Base-by-base conservation (phyloP, 768 basidiomycete genomes). In the Mycena vulgaris region DNA sequence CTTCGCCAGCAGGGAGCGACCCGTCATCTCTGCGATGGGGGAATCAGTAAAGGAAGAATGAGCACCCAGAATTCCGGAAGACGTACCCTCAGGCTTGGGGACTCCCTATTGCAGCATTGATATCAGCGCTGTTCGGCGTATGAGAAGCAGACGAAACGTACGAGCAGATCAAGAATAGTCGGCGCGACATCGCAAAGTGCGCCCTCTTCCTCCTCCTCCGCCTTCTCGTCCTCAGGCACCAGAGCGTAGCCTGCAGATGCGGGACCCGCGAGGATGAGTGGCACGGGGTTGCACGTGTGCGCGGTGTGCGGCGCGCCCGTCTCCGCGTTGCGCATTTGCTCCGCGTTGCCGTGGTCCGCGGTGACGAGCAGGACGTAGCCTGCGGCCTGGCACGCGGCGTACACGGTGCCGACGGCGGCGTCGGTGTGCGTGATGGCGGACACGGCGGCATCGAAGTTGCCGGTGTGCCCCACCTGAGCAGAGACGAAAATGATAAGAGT, bases 271-370 rank as follows among this genome's bases (percentile, higher is more conserved):
- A 71, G 90, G 75, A 97, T 95, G 85, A 97, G 95, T 13, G 95
- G 96, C 9, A 98, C 96, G 1, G 89, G 87, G 82, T 95, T 97
- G 66, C 93, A 95, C 39, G 93, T 95, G 77, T 95, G 94, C n/a
- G 94, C 93, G 13, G 95, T 98, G 80, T 96, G 95, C 17, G 96
- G 95, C 49, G 89, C 92, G 39, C 93, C 94, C 0, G 95, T 96
- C 72, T 91, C 88, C 3, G 86, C 85, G 80, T 97, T 94, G 70
- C 90, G 83, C 96, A 97, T 97, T 83, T 96, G 94, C 81, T 97
- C 96, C 47, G 96, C 96, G 78, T 98, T 98, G 4, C 96, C 96
- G 79, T 98, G 96, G 79, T 98, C 96, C 17, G 96, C 92, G 2
- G 97, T 97, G 79, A 98, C 85, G 72, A 95, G 83, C 37, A 98